These are phyloP conservation scores for Quercus alba DNA, from an alignment of 306 rosid genomes.

Conservation along the genomic window DNA sequence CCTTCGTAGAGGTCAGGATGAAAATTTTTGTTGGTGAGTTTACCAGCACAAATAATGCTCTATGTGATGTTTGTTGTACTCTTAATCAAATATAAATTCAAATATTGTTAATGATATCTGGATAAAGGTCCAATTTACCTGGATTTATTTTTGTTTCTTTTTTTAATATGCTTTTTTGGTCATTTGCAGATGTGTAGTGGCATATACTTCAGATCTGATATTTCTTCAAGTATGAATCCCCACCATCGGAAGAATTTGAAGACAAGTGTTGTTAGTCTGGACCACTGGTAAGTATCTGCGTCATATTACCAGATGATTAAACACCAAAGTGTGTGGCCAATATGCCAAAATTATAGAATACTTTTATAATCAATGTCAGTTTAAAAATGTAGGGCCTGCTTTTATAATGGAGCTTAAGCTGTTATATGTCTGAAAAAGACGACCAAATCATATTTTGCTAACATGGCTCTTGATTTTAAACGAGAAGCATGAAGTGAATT, in stretches of 20 bases:
- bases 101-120: background rate
- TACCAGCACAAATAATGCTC: background rate
- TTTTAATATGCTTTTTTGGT: background rate
- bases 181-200: conserved; percentile 83
- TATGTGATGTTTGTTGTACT: background rate
- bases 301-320: background rate
- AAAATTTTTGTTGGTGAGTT: background rate
- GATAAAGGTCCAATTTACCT: background rate
- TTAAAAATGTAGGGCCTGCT: background rate
- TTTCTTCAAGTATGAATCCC: conserved; percentile 57
- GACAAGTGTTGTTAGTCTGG: too few species aligned
- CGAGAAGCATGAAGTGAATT: background rate
- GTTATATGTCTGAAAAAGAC: background rate
- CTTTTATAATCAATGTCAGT: background rate
- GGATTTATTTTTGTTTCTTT: conserved; percentile 4
- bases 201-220: conserved; percentile 81
- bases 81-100: background rate
- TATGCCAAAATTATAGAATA: background rate
- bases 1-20: background rate
- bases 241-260: too few species aligned
- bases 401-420: background rate
- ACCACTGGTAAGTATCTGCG: background rate
- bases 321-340: background rate
- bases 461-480: background rate
- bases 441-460: background rate